Evolutionary conservation across 2,329 filamentous ascomycete genomes (phyloP).

Genomic region (Ciborinia camelliae): DNA sequence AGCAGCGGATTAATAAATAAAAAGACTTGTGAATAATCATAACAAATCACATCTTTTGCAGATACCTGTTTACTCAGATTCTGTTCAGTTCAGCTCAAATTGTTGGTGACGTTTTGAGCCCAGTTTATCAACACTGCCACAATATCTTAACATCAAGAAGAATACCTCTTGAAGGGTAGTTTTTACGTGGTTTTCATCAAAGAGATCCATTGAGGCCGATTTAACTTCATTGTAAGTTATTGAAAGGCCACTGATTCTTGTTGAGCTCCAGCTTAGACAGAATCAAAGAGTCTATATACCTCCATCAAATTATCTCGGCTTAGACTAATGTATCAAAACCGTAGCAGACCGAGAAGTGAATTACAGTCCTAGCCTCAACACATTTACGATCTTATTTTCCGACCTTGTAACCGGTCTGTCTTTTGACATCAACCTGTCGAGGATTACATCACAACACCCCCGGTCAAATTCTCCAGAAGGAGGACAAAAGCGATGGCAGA

Average conservation of each 20-base stretch:
- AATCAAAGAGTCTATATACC: slow-evolving; percentile 1
- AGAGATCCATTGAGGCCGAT: slow-evolving; percentile 16
- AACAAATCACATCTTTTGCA: slow-evolving; percentile 8
- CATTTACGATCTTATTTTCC: no score
- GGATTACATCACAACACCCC: slow-evolving; percentile 33
- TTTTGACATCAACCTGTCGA: slow-evolving; percentile 27
- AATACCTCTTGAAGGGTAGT: background rate
- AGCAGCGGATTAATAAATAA: background rate
- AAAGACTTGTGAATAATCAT: background rate
- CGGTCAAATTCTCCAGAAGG: slow-evolving; percentile 34
- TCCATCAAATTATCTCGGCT: background rate
- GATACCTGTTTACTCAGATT: slow-evolving; percentile 2
- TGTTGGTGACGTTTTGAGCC: slow-evolving; percentile 3
- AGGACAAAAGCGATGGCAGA: slow-evolving; percentile 60
- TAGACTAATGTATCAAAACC: slow-evolving; percentile 13
- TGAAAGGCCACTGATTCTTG: slow-evolving; percentile 9
- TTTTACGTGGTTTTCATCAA: background rate
- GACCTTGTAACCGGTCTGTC: background rate
- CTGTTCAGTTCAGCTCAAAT: slow-evolving; percentile 6
- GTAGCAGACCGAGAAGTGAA: slow-evolving; percentile 14
- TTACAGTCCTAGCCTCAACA: slow-evolving; percentile 8
- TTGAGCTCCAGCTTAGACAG: slow-evolving; percentile 10
- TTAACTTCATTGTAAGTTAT: slow-evolving; percentile 17
- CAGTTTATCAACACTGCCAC: background rate
- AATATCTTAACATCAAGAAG: slow-evolving; percentile 3